Evolutionary conservation across 768 basidiomycete genomes (phyloP).

Genomic region (Auriscalpium vulgare): DNA sequence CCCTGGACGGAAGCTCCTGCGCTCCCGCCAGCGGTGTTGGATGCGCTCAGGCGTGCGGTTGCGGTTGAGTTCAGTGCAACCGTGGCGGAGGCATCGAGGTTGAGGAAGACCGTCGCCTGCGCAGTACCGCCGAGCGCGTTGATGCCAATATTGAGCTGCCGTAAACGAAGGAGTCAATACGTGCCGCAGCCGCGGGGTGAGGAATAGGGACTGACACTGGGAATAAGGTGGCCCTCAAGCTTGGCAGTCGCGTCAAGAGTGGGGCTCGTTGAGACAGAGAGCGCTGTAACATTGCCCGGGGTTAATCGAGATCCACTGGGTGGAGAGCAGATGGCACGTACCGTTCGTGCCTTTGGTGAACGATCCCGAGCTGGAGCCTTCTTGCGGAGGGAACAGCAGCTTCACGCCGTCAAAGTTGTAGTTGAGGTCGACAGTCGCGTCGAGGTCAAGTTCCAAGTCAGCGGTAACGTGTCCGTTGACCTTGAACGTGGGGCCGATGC

Average conservation of each 20-base stretch:
- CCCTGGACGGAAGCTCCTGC: not conserved
- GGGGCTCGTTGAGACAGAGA: slow-evolving; percentile 29
- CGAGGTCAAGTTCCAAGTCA: slow-evolving; percentile 28
- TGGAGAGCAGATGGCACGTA: slow-evolving; percentile 20
- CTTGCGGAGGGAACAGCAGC: slow-evolving; percentile 35
- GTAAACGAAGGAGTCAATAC: slow-evolving; percentile 10
- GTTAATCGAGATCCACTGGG: not conserved
- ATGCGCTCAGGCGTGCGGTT: not conserved
- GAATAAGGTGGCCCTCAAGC: slow-evolving; percentile 39
- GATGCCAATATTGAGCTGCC: slow-evolving; percentile 17
- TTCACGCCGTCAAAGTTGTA: slow-evolving; percentile 35
- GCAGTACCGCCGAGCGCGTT: not conserved
- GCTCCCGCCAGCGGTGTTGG: not conserved
- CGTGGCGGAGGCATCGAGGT: slow-evolving; percentile 1
- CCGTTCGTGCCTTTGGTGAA: slow-evolving; percentile 35
- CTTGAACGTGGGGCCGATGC: slow-evolving; percentile 40
- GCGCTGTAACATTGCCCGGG: slow-evolving; percentile 26
- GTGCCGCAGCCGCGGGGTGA: not conserved
- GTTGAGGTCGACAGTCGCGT: slow-evolving; percentile 34
- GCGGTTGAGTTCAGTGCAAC: not conserved
- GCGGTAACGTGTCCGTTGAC: slow-evolving; percentile 27
- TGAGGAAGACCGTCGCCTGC: slow-evolving; percentile 1
- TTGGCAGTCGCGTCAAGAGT: slow-evolving; percentile 27
- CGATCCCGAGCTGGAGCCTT: slow-evolving; percentile 15
- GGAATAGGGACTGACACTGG: not conserved